A percentile compares a stretch with the other conserved stretches of the same genome.
Evolutionary conservation across 352 stramenopile genomes (phyloP).

Genomic region (Pythium coloratum): DNA sequence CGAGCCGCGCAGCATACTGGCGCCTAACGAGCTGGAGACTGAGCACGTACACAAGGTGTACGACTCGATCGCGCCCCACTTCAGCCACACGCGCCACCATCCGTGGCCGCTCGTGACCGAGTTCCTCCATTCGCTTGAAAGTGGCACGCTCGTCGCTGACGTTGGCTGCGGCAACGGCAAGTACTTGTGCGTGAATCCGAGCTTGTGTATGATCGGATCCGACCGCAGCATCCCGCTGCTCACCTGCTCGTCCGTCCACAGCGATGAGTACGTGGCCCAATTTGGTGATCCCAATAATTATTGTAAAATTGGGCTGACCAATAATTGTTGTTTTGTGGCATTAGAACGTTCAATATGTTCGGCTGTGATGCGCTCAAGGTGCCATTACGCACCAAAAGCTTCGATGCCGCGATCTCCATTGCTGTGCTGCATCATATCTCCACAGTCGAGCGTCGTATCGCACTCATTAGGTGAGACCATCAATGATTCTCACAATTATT

Average conservation of each 20-base stretch:
- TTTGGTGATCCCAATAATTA: neutral
- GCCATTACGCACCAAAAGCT: slow-evolving; percentile 51
- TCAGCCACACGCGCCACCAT: slow-evolving; percentile 81
- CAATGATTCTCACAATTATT: neutral
- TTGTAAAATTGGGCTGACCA: neutral
- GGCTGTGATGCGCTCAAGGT: slow-evolving; percentile 69
- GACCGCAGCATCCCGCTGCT: slow-evolving; percentile 82
- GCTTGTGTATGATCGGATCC: slow-evolving; percentile 63
- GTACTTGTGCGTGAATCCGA: slow-evolving; percentile 66
- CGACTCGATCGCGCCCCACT: slow-evolving; percentile 82
- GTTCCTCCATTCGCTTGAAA: slow-evolving; percentile 52
- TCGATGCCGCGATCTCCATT: slow-evolving; percentile 84
- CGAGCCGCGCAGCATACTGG: slow-evolving; percentile 25
- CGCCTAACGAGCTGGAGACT: slow-evolving; percentile 57
- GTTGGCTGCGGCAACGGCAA: slow-evolving; percentile 86
- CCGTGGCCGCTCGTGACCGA: slow-evolving; percentile 74
- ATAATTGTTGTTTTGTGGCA: neutral
- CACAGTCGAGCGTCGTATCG: slow-evolving; percentile 64
- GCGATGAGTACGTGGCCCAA: slow-evolving; percentile 33
- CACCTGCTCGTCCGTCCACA: slow-evolving; percentile 34
- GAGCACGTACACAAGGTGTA: slow-evolving; percentile 87
- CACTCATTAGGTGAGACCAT: slow-evolving; percentile 53
- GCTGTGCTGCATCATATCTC: slow-evolving; percentile 86
- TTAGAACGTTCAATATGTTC: slow-evolving; percentile 60
- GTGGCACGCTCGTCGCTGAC: slow-evolving; percentile 65